Conservation (phyloP, 441 rosid genomes). For the Brassica hybrid region DNA sequence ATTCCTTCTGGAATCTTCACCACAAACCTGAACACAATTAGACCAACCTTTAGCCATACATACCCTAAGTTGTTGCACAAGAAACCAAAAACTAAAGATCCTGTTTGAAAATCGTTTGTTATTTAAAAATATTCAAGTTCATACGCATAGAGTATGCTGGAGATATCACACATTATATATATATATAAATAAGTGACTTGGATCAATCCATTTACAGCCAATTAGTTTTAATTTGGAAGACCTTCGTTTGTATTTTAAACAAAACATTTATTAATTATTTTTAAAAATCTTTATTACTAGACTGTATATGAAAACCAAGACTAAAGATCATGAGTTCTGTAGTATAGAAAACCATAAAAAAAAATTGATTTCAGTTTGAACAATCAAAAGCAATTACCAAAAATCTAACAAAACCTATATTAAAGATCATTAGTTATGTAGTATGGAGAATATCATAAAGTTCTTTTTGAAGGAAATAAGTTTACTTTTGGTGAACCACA, state of each 20-base stretch:
- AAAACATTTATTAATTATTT: too few relatives aligned
- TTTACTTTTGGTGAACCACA: constrained; percentile 65
- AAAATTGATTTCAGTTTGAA: too few relatives aligned
- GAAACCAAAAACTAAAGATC: constrained; percentile 15
- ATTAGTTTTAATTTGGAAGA: too few relatives aligned
- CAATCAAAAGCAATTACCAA: background rate
- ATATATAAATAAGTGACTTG: too few relatives aligned
- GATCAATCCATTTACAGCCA: too few relatives aligned
- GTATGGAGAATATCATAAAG: too few relatives aligned
- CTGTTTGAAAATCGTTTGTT: background rate
- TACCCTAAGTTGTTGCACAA: constrained; percentile 10
- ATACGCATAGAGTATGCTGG: too few relatives aligned
- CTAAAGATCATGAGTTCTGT: too few relatives aligned
- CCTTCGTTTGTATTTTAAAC: too few relatives aligned
- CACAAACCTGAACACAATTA: constrained; percentile 58
- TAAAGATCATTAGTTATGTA: background rate
- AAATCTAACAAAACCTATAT: constrained; percentile 9
- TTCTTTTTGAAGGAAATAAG: background rate
- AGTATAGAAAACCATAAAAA: too few relatives aligned
- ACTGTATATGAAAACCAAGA: background rate
- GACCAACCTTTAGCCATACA: constrained; percentile 18
- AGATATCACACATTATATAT: too few relatives aligned
- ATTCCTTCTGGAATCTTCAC: constrained; percentile 87
- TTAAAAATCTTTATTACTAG: too few relatives aligned
- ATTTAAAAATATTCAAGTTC: background rate